Evolutionary conservation across 2,329 filamentous ascomycete species (phyloP), one percentile per base, ranked within the genome.

Genomic region (Calonectria henricotiae): DNA sequence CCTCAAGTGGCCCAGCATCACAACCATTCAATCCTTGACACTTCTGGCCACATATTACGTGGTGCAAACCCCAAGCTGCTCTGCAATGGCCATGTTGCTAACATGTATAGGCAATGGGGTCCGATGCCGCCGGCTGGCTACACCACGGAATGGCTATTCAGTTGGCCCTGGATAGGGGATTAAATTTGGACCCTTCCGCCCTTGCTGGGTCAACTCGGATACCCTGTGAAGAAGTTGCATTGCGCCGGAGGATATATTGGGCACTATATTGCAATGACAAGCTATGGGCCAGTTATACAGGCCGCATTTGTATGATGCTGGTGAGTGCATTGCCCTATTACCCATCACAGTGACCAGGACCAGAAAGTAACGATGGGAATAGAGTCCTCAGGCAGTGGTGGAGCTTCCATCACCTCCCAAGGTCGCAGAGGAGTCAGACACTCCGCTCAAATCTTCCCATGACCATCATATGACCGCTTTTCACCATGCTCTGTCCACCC

Each of bases 91-190:
- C 20, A 25, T 4, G 4, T 23, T 5, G 7, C 23, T 30, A 43
- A 74, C 2, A 13, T 2, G 3, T 20, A 8, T 17, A 83, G 81
- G 78, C 80, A 5, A 78, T 78, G 12, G 81, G 81, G 2, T 76
- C 76, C 3, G 81, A 83, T 70, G 80, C 81, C 5, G 78, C 79
- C 1, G 79, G 80, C 2, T 82, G 80, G 80, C 75, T 82, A 9
- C 77, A 82, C 41, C 79, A 82, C 20, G 81, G 81, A 2, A 82
- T 83, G 79, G 82, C 82, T 0, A 79, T 74, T 55, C 78, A 80
- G 3, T 65, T 83, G 11, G 77, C 77, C 12, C 74, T 83, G 0
- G 82, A 83, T 41, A 81, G 83, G 79, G 82, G 82, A 1, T 70
- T 83, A 0, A 82, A 83, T 41, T 73, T 83, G n/a, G 81, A 83